Evolutionary conservation across 225 moss, liverwort and hornwort species (phyloP), one percentile per base, ranked within the genome.

Genomic region (Takakia lepidozioides): DNA sequence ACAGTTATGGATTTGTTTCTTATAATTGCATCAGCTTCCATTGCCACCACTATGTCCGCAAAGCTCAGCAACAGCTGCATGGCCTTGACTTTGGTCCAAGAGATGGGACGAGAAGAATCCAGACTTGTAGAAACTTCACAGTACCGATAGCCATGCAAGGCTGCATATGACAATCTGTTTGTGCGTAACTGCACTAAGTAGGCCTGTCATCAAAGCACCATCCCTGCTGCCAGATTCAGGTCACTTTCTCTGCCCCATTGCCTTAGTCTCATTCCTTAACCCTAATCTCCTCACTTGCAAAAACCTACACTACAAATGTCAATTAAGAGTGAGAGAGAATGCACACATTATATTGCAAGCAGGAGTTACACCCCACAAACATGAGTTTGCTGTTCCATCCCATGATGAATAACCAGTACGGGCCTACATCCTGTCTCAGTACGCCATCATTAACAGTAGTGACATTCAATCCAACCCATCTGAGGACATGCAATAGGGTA

Each of bases 31-130:
- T 93, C 93, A 40, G 93, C 86, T 59, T 93, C 88, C 56, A 93
- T 88, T 30, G 85, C 83, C 65, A 84, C 85, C 48, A 93, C 93
- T 9, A 67, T 66, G 13, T 89, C 78, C 25, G 88, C 69, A 64
- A 93, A 93, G 70, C 83, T 93, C 34, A 93, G 75, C 52, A 93
- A 56, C 34, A 93, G 75, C 20, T 50, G 49, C 54, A 88, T 78
- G 21, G 88, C 78, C 65, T 85, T 93, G 41, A 88, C 71, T 74
- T 93, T 93, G 38, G 93, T 93, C 93, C 93, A 93, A 19, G 83
- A 65, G 22, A 74, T 39, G 54, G 81, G 76, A 28, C 86, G 73
- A 25, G 83, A 63, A 20, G 69, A 68, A 19, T 88, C 88, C 55
- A 93, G 68, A 38, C 65, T 30, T 19, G 83, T 81, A 22, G 80